Conservation (phyloP, 2,329 filamentous ascomycete species). For the Monosporascus sp. region DNA sequence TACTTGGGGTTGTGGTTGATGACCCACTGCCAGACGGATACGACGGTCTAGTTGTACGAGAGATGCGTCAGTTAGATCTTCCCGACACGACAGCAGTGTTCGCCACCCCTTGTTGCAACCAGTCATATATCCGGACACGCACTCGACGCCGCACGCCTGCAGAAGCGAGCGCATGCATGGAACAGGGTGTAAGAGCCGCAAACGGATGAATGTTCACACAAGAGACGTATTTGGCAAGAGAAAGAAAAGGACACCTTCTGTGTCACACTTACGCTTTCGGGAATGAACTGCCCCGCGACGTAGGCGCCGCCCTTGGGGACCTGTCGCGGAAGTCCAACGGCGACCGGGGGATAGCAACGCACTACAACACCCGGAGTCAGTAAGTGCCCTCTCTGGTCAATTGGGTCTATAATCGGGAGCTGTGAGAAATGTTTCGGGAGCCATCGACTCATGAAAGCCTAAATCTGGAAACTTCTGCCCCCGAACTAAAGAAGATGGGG, state of each 20-base stretch:
- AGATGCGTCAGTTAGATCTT: constrained; percentile 4
- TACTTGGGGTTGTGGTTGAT: constrained; percentile 28
- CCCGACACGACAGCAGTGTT: neutral
- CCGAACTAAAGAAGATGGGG: no score
- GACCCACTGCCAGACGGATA: constrained; percentile 33
- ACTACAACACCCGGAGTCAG: constrained; percentile 11
- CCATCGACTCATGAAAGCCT: no score
- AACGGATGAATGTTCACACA: no score
- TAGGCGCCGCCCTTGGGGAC: constrained; percentile 20
- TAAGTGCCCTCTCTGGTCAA: no score
- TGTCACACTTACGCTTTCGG: constrained; percentile 18
- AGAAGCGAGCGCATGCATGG: neutral
- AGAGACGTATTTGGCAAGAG: neutral
- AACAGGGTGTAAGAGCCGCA: no score
- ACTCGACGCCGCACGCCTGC: no score
- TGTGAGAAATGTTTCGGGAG: no score
- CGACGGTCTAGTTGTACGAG: constrained; percentile 23
- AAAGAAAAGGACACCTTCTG: neutral
- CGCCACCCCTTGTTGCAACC: no score
- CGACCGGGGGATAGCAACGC: constrained; percentile 34
- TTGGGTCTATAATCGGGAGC: no score
- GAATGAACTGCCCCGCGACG: constrained; percentile 19
- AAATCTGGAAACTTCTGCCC: no score
- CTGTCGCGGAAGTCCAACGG: constrained; percentile 16
- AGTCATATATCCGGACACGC: no score